Conservation (phyloP, 371 early-diverging fungal genomes). For the Rhizopus sp. region DNA sequence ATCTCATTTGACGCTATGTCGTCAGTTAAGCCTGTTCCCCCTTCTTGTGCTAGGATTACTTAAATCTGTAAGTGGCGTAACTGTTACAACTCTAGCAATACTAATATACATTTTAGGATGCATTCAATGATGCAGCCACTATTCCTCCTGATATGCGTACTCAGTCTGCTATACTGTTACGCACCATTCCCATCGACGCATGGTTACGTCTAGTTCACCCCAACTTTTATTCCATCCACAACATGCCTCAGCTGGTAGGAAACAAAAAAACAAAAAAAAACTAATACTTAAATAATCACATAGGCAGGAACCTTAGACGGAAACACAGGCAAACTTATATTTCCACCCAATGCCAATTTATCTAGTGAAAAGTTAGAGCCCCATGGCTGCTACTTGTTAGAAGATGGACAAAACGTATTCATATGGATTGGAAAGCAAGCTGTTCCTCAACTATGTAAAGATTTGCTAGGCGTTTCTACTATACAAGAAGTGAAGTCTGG, state of each 20-base stretch:
- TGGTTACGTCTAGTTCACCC: conserved; percentile 53
- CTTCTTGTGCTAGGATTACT: conserved; percentile 63
- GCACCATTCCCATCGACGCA: conserved; percentile 64
- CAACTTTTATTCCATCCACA: conserved; percentile 72
- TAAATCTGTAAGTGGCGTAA: conserved; percentile 50
- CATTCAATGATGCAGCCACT: conserved; percentile 39
- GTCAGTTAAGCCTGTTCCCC: conserved; percentile 69
- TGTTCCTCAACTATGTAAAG: conserved; percentile 61
- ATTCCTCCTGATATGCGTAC: conserved; percentile 60
- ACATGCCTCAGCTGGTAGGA: conserved; percentile 53
- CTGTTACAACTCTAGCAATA: neutral
- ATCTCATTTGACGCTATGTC: conserved; percentile 63
- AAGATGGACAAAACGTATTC: conserved; percentile 66
- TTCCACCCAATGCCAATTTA: conserved; percentile 65
- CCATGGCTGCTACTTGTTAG: conserved; percentile 75
- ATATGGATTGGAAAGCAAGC: conserved; percentile 78
- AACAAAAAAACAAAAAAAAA: conserved; percentile 34
- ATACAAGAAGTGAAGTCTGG: conserved; percentile 36
- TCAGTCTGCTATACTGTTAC: conserved; percentile 54
- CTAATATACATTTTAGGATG: conserved; percentile 22
- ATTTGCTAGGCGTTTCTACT: conserved; percentile 53
- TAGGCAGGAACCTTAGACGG: conserved; percentile 37
- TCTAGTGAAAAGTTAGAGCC: conserved; percentile 76
- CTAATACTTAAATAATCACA: conserved; percentile 33
- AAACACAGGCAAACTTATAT: conserved; percentile 43